phyloP scores from a whole-genome alignment of 768 basidiomycete genomes.

The Russula griseocarnosa region DNA sequence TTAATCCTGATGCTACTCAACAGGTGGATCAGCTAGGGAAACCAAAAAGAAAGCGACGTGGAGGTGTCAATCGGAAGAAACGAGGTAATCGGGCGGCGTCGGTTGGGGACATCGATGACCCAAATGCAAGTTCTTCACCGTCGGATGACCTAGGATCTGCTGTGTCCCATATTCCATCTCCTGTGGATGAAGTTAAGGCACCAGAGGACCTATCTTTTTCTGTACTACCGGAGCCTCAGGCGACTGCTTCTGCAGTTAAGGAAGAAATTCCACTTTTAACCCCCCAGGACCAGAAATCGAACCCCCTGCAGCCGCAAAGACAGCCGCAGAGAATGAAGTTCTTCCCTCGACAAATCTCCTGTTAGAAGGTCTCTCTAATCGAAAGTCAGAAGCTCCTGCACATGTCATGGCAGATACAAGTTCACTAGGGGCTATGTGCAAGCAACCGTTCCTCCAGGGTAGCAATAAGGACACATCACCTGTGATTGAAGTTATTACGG shows the following conservation, averaged over 20 bases:
- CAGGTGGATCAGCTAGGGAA: constrained; percentile 6
- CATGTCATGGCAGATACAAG: background rate
- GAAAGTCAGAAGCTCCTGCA: background rate
- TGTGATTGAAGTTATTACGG: background rate
- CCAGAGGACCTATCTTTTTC: background rate
- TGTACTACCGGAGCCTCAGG: background rate
- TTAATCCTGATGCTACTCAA: constrained; percentile 9
- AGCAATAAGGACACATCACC: background rate
- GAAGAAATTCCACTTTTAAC: background rate
- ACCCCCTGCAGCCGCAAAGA: background rate
- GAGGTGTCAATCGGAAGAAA: constrained; percentile 25
- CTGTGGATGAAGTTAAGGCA: background rate
- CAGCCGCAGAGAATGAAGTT: background rate
- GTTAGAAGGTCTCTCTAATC: background rate
- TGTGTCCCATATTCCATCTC: background rate
- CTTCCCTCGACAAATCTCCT: background rate
- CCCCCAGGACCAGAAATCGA: background rate
- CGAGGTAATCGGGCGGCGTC: background rate
- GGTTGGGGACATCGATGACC: background rate
- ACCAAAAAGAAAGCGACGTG: constrained; percentile 21
- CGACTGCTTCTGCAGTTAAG: background rate
- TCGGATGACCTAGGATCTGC: constrained; percentile 3
- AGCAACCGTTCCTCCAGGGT: background rate
- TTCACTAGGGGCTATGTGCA: background rate
- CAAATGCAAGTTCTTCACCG: constrained; percentile 5